Evolutionary conservation across 1,284 basidiomycete genomes (phyloP).

Genomic region (Baeospora myosura): DNA sequence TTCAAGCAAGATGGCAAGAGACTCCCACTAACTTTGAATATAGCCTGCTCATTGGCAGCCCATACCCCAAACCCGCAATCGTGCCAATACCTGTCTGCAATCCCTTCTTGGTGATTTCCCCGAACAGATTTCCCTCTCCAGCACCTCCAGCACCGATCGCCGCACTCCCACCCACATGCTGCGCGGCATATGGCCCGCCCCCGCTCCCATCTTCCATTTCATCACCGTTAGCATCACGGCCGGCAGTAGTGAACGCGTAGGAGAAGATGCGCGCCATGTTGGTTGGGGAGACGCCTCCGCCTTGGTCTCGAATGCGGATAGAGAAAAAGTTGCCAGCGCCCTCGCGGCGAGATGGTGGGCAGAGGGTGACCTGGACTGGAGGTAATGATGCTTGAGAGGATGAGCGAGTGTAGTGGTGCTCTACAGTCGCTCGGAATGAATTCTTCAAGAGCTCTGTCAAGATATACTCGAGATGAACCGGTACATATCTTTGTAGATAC

Average conservation of each 20-base stretch:
- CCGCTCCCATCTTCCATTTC: constrained; percentile 36
- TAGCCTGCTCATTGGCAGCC: constrained; percentile 77
- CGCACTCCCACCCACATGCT: constrained; percentile 64
- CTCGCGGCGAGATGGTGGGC: constrained; percentile 40
- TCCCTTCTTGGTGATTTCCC: constrained; percentile 69
- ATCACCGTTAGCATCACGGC: constrained; percentile 28
- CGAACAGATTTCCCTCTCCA: constrained; percentile 57
- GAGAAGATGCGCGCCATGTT: constrained; percentile 80
- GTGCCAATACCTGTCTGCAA: constrained; percentile 68
- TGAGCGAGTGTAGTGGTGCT: constrained; percentile 49
- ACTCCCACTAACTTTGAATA: constrained; percentile 53
- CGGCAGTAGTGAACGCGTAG: constrained; percentile 85
- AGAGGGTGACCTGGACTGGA: constrained; percentile 68
- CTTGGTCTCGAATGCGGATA: constrained; percentile 78
- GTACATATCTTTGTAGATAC: constrained; percentile 59
- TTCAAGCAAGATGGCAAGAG: background rate
- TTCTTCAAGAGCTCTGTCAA: constrained; percentile 85
- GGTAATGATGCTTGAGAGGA: constrained; percentile 36
- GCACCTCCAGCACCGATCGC: constrained; percentile 44
- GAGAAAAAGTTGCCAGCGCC: constrained; percentile 52
- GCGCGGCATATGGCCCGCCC: constrained; percentile 66
- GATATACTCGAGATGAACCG: constrained; percentile 86
- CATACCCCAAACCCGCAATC: constrained; percentile 79
- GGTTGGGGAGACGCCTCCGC: constrained; percentile 72
- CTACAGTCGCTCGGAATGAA: constrained; percentile 85